Conservation (phyloP, 2,329 filamentous ascomycete genomes). For the Sporothrix globosa region DNA sequence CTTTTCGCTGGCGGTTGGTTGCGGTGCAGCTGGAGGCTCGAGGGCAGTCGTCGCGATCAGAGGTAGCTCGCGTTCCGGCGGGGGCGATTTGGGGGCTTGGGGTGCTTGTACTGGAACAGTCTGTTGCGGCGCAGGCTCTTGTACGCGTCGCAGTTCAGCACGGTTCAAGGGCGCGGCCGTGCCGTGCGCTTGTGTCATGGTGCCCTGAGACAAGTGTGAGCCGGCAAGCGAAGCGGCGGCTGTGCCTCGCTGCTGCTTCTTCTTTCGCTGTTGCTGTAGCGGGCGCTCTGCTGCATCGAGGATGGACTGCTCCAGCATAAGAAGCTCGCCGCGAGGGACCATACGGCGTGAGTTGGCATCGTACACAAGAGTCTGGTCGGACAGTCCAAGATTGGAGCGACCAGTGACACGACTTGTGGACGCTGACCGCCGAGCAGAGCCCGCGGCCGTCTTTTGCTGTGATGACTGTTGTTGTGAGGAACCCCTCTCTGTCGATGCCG, state of each 20-base stretch:
- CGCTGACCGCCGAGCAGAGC: constrained; percentile 35
- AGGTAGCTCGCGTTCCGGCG: background rate
- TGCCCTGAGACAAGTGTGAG: constrained; percentile 56
- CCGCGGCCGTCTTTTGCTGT: constrained; percentile 21
- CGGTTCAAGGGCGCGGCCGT: constrained; percentile 43
- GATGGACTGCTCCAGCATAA: constrained; percentile 50
- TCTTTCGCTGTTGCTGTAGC: constrained; percentile 46
- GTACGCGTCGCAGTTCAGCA: background rate
- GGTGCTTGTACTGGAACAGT: background rate
- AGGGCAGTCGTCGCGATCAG: background rate
- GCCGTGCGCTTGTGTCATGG: constrained; percentile 55
- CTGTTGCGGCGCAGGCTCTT: constrained; percentile 6
- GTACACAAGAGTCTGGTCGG: constrained; percentile 58
- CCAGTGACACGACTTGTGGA: constrained; percentile 36
- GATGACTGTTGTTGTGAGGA: constrained; percentile 8
- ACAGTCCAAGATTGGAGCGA: constrained; percentile 37
- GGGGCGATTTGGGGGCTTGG: background rate
- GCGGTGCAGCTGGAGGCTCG: background rate
- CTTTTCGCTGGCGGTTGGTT: background rate
- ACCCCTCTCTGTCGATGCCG: constrained; percentile 29
- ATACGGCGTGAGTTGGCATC: constrained; percentile 69
- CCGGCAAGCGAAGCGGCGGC: constrained; percentile 46
- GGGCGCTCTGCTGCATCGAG: constrained; percentile 48
- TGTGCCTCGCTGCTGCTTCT: constrained; percentile 42
- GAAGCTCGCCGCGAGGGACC: constrained; percentile 53